Evolutionary conservation across 139 green algal species (phyloP).

Genomic region (Parachlorella kessleri): DNA sequence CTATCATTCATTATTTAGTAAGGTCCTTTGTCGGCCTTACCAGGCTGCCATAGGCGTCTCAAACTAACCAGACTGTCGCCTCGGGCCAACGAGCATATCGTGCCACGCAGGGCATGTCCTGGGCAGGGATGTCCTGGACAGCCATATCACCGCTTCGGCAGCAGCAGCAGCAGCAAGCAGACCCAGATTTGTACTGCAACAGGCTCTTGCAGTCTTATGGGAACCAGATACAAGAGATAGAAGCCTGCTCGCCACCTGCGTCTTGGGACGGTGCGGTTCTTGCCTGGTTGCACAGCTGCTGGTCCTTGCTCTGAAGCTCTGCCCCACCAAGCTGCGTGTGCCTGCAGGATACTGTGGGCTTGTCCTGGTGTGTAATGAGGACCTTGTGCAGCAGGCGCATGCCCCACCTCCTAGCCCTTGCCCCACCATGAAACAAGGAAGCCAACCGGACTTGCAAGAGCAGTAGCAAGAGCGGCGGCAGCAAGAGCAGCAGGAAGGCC

Average conservation of each 20-base stretch:
- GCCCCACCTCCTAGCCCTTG: not conserved
- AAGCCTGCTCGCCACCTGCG: not conserved
- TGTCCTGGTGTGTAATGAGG: conserved; percentile 25
- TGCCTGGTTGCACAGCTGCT: no score
- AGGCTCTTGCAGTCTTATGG: conserved; percentile 3
- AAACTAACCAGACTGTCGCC: no score
- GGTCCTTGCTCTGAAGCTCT: no score
- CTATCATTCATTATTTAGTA: no score
- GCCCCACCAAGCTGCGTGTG: no score
- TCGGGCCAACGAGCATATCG: no score
- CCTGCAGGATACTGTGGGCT: conserved; percentile 29
- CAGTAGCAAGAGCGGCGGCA: not conserved
- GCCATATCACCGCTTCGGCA: no score
- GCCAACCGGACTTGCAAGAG: not conserved
- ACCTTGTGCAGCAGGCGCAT: not conserved
- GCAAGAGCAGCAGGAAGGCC: not conserved
- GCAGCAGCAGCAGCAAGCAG: no score
- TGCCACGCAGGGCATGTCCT: no score
- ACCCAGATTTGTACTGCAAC: not conserved
- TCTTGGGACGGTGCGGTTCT: conserved; percentile 14
- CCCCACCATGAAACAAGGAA: not conserved
- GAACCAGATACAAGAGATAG: conserved; percentile 7
- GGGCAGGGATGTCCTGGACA: no score
- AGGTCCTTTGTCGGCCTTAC: no score
- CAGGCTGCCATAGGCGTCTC: no score